Base-by-base conservation (phyloP, 331 rosid genomes). In the Arachis monticola region DNA sequence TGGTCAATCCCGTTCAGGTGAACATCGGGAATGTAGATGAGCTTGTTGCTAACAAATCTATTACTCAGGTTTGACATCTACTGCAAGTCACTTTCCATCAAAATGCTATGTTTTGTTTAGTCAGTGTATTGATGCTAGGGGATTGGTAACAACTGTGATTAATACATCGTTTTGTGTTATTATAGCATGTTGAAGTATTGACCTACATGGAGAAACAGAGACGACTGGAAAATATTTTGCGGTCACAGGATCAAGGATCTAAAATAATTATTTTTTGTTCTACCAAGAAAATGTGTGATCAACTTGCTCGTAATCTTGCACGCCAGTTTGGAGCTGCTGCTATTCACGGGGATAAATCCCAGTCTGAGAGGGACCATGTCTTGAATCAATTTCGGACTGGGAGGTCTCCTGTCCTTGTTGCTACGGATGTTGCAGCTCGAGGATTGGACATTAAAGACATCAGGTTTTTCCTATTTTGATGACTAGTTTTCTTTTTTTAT, bases 281-380 rank as follows among this genome's bases (percentile, higher is more conserved):
- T 64, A 95, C 99, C 32, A 92, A 95, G 88, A 95, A 92, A 86
- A 95, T 95, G 99, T 95, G 99, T 60, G 99, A 95, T 86, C 99
- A 92, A 76, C 97, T 95, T 72, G 83, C 97, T 69, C 97, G 97
- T 31, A 95, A 90, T 80, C 96, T 95, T 57, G 70, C 92, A 1
- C 96, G 98, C 63, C 97, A 90, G 73, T 95, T 92, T 79, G 97
- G 99, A 61, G 99, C 98, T 75, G 92, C 96, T 52, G 98, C 99
- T 60, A 95, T 95, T 67, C 99, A 95, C 63, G 99, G 99, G 69
- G 99, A 95, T 89, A 95, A 95, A 79, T 95, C 99, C 74, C 99
- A 95, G 88, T 76, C 87, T 70, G 99, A 95, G 78, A 92, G 99
- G 85, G 99, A 95, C 78, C 87, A 86, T 13, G 98, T 95, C 60